Conservation (phyloP, 2,329 filamentous ascomycete species). For the Verticillium nubilum region DNA sequence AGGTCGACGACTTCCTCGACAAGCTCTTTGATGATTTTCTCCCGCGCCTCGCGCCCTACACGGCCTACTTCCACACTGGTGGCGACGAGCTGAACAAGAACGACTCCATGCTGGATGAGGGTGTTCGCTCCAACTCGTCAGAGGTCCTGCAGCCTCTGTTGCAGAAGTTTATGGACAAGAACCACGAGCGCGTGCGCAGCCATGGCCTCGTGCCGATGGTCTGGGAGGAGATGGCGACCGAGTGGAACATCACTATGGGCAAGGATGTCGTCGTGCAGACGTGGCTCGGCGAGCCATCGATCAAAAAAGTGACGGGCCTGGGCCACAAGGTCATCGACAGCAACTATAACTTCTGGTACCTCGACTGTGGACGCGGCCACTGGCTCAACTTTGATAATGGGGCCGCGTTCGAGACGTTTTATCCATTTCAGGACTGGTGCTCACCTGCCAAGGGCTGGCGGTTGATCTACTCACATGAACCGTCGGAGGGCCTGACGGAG, state of each 20-base stretch:
- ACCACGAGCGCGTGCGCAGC: conserved; percentile 59
- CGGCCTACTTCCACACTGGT: conserved; percentile 76
- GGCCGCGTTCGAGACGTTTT: conserved; percentile 43
- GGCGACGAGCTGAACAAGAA: conserved; percentile 83
- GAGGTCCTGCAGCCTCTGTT: conserved; percentile 67
- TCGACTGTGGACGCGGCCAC: conserved; percentile 76
- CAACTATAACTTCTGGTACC: conserved; percentile 76
- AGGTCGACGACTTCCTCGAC: conserved; percentile 66
- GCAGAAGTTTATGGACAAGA: conserved; percentile 69
- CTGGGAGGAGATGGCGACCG: conserved; percentile 81
- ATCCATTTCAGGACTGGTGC: conserved; percentile 79
- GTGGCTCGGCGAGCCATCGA: conserved; percentile 63
- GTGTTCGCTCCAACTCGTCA: conserved; percentile 60
- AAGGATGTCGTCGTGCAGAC: conserved; percentile 71
- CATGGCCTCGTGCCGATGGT: conserved; percentile 68
- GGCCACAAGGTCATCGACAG: conserved; percentile 71
- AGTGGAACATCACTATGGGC: conserved; percentile 71
- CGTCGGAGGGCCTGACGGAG: conserved; percentile 55
- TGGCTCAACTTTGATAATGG: conserved; percentile 69
- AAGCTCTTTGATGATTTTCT: conserved; percentile 71
- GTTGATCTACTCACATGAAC: conserved; percentile 75
- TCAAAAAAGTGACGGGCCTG: conserved; percentile 51
- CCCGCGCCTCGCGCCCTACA: conserved; percentile 63
- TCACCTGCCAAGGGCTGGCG: conserved; percentile 76
- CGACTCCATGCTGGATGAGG: conserved; percentile 68